Conservation (phyloP, 2,329 filamentous ascomycete genomes). For the Trichoderma sp. region DNA sequence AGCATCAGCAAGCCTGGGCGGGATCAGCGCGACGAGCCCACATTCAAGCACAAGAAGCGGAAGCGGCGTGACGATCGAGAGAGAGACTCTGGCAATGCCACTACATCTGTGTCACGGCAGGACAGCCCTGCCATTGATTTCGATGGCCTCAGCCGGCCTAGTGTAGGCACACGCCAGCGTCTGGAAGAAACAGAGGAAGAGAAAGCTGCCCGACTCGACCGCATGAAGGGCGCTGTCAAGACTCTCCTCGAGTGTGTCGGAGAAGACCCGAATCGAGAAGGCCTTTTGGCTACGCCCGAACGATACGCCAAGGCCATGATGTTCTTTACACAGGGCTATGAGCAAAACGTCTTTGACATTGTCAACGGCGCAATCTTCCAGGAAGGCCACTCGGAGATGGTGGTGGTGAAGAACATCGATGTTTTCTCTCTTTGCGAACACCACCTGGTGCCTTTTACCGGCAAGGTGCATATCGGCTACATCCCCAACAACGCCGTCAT, state of each 20-base stretch:
- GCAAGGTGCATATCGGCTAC: constrained; percentile 99
- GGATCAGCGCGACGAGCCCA: constrained; percentile 15
- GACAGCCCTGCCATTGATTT: constrained; percentile 58
- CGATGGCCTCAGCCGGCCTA: constrained; percentile 59
- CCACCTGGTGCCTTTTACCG: constrained; percentile 92
- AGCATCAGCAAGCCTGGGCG: constrained; percentile 19
- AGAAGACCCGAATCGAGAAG: constrained; percentile 64
- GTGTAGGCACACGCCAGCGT: constrained; percentile 61
- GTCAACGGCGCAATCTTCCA: constrained; percentile 94
- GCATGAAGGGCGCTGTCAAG: constrained; percentile 59
- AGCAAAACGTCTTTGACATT: constrained; percentile 87
- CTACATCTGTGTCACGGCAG: background rate
- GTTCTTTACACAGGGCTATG: constrained; percentile 94
- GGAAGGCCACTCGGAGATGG: constrained; percentile 94
- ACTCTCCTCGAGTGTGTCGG: constrained; percentile 67
- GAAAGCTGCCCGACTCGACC: constrained; percentile 50
- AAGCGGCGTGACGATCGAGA: background rate
- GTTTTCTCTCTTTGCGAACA: constrained; percentile 95
- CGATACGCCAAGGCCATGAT: constrained; percentile 94
- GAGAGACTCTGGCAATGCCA: background rate
- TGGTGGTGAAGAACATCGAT: constrained; percentile 97
- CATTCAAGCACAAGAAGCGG: constrained; percentile 14
- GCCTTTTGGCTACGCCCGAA: constrained; percentile 66
- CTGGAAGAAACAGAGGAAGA: constrained; percentile 50
- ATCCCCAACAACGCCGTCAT: constrained; percentile 90